Evolutionary conservation across 805 yeast genomes (phyloP), one percentile per base, ranked within the genome.

Genomic region (Tetrapisispora iriomotensis): DNA sequence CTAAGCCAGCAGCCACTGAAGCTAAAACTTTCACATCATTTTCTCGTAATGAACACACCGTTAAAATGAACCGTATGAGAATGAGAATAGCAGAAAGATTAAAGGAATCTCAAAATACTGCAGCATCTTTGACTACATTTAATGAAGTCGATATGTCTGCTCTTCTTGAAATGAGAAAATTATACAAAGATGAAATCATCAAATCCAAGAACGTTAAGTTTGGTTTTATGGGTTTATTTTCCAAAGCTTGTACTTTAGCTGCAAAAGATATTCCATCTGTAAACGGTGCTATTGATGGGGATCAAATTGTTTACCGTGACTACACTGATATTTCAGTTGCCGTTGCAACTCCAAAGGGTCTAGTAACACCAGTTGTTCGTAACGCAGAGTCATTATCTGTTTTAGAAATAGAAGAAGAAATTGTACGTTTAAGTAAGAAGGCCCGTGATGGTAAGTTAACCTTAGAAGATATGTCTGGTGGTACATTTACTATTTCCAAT

Each of bases 61-160:
- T 92, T 48, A 90, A 90, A 74, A 90, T 90, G 97, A 92, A 88
- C 79, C 84, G 98, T 73, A 92, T 90, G 97, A 82, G 98, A 71
- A 68, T 85, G 69, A 85, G 98, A 75, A 92, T 92, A 51, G 95
- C 98, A 45, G 97, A 90, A 73, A 85, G 98, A 70, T 82, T 90
- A 62, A 90, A 90, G 85, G 97, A 92, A 73, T 84, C 97, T 26
- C 98, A 90, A 70, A 92, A 92, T 74, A 88, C 97, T 41, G 94
- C 97, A 50, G 98, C 98, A 28, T 85, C 97, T 34, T 77, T 90
- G 61, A 90, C 98, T 41, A 90, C 98, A 37, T 90, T 90, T 77
- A 90, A 90, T 69, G 98, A 90, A 71, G 94, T 86, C 48, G 98
- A 90, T 68, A 92, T 90, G 97, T 72, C 92, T 38, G 77, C 82